Percentiles rank a stretch among this genome's conserved stretches.
Conservation (phyloP, 768 basidiomycete genomes). For the Tremella fuciformis region DNA sequence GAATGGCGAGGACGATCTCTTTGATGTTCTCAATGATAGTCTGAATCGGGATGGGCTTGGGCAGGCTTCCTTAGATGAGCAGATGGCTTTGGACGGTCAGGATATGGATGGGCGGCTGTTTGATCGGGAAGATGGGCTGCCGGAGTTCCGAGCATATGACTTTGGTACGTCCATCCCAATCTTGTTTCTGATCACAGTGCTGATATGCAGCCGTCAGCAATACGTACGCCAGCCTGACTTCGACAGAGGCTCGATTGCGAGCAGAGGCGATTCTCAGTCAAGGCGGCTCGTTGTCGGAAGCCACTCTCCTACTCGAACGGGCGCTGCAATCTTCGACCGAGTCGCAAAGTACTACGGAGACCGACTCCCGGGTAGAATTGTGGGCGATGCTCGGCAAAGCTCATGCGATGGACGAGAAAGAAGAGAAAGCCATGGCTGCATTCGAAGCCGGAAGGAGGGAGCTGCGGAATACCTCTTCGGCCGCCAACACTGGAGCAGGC, state of each 20-base stretch:
- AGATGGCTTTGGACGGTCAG: constrained; percentile 13
- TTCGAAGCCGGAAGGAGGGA: constrained; percentile 49
- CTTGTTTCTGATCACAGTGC: background rate
- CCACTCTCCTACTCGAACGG: constrained; percentile 80
- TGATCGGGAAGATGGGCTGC: constrained; percentile 63
- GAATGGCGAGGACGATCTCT: constrained; percentile 46
- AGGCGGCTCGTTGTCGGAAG: constrained; percentile 84
- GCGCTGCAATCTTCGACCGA: constrained; percentile 58
- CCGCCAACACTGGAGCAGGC: constrained; percentile 22
- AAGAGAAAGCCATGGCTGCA: constrained; percentile 54
- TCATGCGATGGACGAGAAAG: constrained; percentile 58
- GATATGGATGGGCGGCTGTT: constrained; percentile 17
- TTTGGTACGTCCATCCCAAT: constrained; percentile 62
- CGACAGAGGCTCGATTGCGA: constrained; percentile 15
- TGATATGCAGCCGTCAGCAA: constrained; percentile 12
- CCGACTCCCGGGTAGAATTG: constrained; percentile 63
- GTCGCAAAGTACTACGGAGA: constrained; percentile 19
- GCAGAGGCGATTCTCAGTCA: constrained; percentile 71
- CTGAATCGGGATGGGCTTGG: constrained; percentile 35
- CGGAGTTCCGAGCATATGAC: constrained; percentile 66
- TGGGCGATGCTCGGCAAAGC: constrained; percentile 92
- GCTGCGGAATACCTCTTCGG: constrained; percentile 23
- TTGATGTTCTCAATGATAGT: constrained; percentile 47
- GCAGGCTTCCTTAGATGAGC: constrained; percentile 28
- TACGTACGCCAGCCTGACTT: constrained; percentile 56